These are phyloP conservation scores for Fomitiporia mediterranea DNA, from an alignment of 1,284 basidiomycete genomes.

Conservation along the genomic window DNA sequence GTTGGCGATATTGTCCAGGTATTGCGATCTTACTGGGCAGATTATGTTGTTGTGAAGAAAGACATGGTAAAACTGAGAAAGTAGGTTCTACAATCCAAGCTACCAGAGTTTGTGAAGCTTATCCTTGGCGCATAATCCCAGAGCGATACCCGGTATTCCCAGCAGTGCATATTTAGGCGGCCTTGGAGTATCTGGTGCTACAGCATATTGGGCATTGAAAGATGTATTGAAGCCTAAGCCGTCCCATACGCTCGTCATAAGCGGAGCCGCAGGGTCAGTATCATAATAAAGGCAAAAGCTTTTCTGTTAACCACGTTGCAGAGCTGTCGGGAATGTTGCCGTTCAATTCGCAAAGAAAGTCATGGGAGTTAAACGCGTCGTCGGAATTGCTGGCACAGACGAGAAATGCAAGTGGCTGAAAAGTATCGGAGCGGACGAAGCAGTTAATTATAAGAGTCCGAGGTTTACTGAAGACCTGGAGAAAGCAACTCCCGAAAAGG, in stretches of 20 bases:
- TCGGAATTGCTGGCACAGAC: constrained; percentile 42
- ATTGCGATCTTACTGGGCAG: constrained; percentile 24
- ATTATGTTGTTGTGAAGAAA: constrained; percentile 27
- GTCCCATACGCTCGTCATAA: constrained; percentile 33
- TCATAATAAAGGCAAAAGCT: neutral
- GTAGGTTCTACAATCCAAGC: constrained; percentile 7
- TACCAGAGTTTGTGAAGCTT: neutral
- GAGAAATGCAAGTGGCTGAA: constrained; percentile 43
- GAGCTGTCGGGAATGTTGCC: constrained; percentile 28
- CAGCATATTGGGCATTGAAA: constrained; percentile 32
- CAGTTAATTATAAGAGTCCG: constrained; percentile 43
- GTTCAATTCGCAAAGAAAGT: constrained; percentile 35
- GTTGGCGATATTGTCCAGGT: constrained; percentile 26
- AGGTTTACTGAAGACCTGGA: constrained; percentile 20
- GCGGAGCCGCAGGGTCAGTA: constrained; percentile 33
- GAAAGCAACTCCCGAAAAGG: constrained; percentile 19
- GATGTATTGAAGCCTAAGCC: constrained; percentile 31
- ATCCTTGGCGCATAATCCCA: neutral
- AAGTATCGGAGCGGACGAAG: constrained; percentile 39
- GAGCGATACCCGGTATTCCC: constrained; percentile 14
- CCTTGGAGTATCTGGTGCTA: constrained; percentile 28
- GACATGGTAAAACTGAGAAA: neutral
- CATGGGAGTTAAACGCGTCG: constrained; percentile 37
- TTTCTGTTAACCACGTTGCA: constrained; percentile 4
- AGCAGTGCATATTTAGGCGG: constrained; percentile 25